Percentiles rank a stretch among this genome's conserved stretches.
These are phyloP conservation scores for Euphorbia lathyris DNA, from an alignment of 345 rosid species.

Conservation along the genomic window DNA sequence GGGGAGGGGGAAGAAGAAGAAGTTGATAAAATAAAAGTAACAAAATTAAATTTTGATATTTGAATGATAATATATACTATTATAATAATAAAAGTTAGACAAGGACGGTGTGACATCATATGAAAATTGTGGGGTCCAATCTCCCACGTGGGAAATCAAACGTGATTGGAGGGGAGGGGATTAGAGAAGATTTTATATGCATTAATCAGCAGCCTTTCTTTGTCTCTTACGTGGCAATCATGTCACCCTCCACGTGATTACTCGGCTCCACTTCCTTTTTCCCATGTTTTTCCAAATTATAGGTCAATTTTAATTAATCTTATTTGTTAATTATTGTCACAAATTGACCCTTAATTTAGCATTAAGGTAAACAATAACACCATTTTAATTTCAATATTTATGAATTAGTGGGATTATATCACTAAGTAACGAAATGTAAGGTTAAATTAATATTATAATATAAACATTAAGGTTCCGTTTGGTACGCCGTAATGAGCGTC, in stretches of 20 bases:
- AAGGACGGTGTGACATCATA: conserved; percentile 10
- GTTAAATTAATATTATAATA: too few relatives aligned
- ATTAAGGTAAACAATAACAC: too few relatives aligned
- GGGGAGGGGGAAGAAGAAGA: too few relatives aligned
- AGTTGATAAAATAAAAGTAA: background rate
- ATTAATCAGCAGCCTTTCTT: conserved; percentile 8
- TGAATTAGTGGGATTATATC: too few relatives aligned
- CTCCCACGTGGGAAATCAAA: conserved; percentile 55
- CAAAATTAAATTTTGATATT: background rate
- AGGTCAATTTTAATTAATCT: too few relatives aligned
- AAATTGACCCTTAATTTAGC: too few relatives aligned
- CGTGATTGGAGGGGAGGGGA: conserved; percentile 69
- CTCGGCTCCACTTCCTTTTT: conserved; percentile 21
- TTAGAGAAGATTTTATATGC: conserved; percentile 47
- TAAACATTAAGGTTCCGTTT: too few relatives aligned
- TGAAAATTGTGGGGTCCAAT: conserved; percentile 31
- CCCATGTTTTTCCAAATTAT: background rate
- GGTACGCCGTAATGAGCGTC: too few relatives aligned
- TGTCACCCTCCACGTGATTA: conserved; percentile 42
- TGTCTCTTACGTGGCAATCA: conserved; percentile 42
- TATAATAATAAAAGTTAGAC: background rate
- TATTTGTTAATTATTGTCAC: too few relatives aligned
- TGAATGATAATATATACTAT: background rate
- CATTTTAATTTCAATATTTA: too few relatives aligned
- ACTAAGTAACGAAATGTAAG: too few relatives aligned